Evolutionary conservation across 1,284 basidiomycete species (phyloP).

Genomic region (Trichosporon coremiiforme): DNA sequence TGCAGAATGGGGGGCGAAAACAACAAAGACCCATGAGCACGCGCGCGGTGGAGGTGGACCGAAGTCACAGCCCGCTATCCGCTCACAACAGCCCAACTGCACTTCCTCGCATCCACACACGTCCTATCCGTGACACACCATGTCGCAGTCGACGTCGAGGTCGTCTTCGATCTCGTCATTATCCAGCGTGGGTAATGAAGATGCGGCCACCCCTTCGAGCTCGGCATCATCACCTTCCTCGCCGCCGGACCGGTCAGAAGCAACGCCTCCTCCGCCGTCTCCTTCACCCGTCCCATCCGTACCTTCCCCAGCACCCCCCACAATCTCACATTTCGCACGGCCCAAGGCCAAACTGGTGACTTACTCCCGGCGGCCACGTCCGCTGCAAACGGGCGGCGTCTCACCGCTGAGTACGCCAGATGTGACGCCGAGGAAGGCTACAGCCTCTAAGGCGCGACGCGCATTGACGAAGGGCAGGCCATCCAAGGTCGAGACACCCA

Average conservation of each 20-base stretch:
- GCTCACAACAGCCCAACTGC: neutral
- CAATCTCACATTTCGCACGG: neutral
- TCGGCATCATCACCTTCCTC: neutral
- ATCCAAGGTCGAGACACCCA: neutral
- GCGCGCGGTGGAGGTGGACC: conserved; percentile 2
- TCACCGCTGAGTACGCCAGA: neutral
- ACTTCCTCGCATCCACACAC: neutral
- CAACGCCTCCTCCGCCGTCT: neutral
- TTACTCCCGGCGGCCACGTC: neutral
- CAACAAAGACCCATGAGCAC: neutral
- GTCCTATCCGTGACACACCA: neutral
- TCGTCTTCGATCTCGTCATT: conserved; percentile 3
- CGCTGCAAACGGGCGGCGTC: neutral
- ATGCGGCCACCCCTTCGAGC: neutral
- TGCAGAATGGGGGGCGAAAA: conserved; percentile 14
- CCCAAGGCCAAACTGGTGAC: neutral
- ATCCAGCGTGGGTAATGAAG: neutral
- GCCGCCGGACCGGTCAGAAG: neutral
- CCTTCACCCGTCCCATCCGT: neutral
- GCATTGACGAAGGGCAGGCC: neutral
- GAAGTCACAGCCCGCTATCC: neutral
- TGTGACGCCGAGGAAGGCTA: neutral
- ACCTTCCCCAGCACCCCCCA: neutral
- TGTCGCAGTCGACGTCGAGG: conserved; percentile 6
- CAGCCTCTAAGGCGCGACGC: neutral